Evolutionary conservation across 176 grass and related monocot genomes (phyloP).

Genomic region (Elaeis guineensis): DNA sequence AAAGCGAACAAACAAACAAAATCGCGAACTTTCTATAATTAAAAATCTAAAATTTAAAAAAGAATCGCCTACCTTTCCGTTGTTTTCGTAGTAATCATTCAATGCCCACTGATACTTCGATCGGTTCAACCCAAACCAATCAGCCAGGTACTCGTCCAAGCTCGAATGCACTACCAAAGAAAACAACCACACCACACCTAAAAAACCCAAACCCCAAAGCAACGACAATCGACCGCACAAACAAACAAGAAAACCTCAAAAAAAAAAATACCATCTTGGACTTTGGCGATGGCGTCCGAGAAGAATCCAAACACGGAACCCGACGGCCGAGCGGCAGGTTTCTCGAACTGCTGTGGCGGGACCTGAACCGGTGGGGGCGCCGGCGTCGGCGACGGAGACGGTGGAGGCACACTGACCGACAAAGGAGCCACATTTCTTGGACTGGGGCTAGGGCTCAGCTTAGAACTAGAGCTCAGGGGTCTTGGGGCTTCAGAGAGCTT

Average conservation of each 20-base stretch:
- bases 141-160: slow-evolving; percentile 75
- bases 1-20: too few species aligned
- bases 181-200: neutral
- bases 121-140: slow-evolving; percentile 86
- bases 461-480: slow-evolving; percentile 18
- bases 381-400: neutral
- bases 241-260: slow-evolving; percentile 4
- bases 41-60: slow-evolving; percentile 1
- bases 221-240: neutral
- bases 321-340: slow-evolving; percentile 32
- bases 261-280: slow-evolving; percentile 59
- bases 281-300: slow-evolving; percentile 78
- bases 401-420: slow-evolving; percentile 21
- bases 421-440: neutral
- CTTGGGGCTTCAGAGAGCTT: slow-evolving; percentile 20
- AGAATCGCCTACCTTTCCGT: slow-evolving; percentile 47
- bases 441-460: slow-evolving; percentile 10
- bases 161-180: slow-evolving; percentile 39
- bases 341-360: slow-evolving; percentile 63
- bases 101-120: slow-evolving; percentile 97
- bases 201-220: slow-evolving; percentile 16
- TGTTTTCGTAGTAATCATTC: slow-evolving; percentile 90
- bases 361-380: slow-evolving; percentile 48
- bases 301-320: slow-evolving; percentile 70
- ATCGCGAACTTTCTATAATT: too few species aligned